Evolutionary conservation across 2,329 filamentous ascomycete genomes (phyloP), one percentile per base, ranked within the genome.

Genomic region (Camptophora hylomeconis): DNA sequence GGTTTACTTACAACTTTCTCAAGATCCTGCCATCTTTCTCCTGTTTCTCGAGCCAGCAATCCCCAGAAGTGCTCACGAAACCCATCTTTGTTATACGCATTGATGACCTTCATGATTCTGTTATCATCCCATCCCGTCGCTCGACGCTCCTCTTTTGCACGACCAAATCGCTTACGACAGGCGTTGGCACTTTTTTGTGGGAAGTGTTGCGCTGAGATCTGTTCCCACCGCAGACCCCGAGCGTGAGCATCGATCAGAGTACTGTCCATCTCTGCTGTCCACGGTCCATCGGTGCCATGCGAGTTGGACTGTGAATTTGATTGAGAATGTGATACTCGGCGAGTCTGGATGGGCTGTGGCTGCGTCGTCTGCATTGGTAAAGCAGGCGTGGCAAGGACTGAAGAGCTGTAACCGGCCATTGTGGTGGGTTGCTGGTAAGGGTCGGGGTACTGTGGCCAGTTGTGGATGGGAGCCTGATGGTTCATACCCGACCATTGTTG

Each of bases 161-260:
- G 69, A 56, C 92, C 83, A 46, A 92, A 82, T 31, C 83, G 72
- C 59, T 92, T 92, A 40, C 83, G 80, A 57, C 83, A 92, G 11
- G 84, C 84, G 51, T 89, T 89, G 34, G 77, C 57, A 8, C 66
- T 67, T 61, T 92, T 92, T 50, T 57, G 65, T 1, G 76, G 78
- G 51, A 92, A 92, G 55, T 82, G 72, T 37, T 67, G 70, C 37
- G 65, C 64, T 45, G 83, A 75, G 48, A 92, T 89, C 45, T 81
- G 76, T 30, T 71, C 69, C 83, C 83, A 92, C 55, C 86, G 87
- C 50, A 84, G 67, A 14, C 80, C 79, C 45, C 75, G 71, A 26
- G 76, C 70, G 30, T 83, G 71, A 10, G 81, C 80, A 23, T 62
- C 58, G 38, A 87, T 62, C 23, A 92, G 68, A 20, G 71, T 71